Evolutionary conservation across 2,329 filamentous ascomycete species (phyloP).

Genomic region (Penicillium sclerotigenum): DNA sequence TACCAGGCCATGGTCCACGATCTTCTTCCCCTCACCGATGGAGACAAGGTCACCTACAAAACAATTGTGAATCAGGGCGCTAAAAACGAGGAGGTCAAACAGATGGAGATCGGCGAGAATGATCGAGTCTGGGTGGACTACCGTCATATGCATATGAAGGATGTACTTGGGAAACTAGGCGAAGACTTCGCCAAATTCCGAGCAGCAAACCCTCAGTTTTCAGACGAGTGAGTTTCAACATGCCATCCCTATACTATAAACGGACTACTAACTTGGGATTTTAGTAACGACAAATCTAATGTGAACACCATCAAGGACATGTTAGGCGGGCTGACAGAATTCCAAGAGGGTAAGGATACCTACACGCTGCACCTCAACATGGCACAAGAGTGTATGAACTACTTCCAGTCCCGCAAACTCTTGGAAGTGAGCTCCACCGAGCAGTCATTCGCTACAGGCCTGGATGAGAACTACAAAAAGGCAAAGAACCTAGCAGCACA

Average conservation of each 20-base stretch:
- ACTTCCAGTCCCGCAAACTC: slow-evolving; percentile 80
- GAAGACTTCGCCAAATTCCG: slow-evolving; percentile 90
- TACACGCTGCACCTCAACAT: slow-evolving; percentile 94
- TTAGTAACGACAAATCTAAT: slow-evolving; percentile 64
- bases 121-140: slow-evolving; percentile 96
- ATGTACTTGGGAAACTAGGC: slow-evolving; percentile 91
- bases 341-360: slow-evolving; percentile 90
- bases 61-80: slow-evolving; percentile 74
- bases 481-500: slow-evolving; percentile 86
- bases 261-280: slow-evolving; percentile 4
- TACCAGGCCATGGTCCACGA: slow-evolving; percentile 99
- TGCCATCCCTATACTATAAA: neutral
- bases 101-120: slow-evolving; percentile 85
- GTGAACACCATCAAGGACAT: slow-evolving; percentile 95
- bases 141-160: slow-evolving; percentile 94
- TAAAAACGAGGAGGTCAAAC: slow-evolving; percentile 71
- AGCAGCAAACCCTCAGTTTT: slow-evolving; percentile 87
- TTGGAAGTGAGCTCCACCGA: slow-evolving; percentile 83
- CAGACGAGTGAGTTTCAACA: slow-evolving; percentile 56
- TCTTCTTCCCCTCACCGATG: slow-evolving; percentile 80
- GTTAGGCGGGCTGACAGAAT: slow-evolving; percentile 90
- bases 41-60: slow-evolving; percentile 81
- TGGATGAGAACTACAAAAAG: slow-evolving; percentile 89
- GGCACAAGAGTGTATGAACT: slow-evolving; percentile 95
- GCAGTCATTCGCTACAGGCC: slow-evolving; percentile 84